Conservation (phyloP, 345 rosid species). For the Carallia pectinifolia region DNA sequence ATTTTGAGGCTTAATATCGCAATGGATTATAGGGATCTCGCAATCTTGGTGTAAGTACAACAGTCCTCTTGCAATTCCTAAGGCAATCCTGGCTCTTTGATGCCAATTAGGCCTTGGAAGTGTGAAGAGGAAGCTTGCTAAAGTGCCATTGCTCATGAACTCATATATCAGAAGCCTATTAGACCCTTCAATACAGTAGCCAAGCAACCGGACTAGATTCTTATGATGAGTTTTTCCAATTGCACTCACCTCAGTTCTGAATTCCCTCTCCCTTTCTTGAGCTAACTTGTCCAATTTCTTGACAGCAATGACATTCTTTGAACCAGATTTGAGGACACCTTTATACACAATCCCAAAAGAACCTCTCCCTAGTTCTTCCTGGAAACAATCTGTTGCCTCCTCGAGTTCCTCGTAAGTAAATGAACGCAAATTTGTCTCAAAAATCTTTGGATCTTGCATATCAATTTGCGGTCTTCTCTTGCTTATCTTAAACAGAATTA, state of each 20-base stretch:
- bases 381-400: conserved; percentile 28
- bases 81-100: conserved; percentile 9
- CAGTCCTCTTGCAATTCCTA: conserved; percentile 17
- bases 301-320: conserved; percentile 19
- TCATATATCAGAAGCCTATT: conserved; percentile 10
- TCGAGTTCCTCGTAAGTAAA: conserved; percentile 22
- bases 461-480: conserved; percentile 1
- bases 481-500: not conserved
- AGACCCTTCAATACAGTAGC: conserved; percentile 18
- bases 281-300: conserved; percentile 28
- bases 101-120: conserved; percentile 7
- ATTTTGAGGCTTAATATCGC: conserved; percentile 26
- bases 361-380: conserved; percentile 36
- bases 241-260: conserved; percentile 29
- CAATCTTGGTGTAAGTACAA: conserved; percentile 19
- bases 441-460: not conserved
- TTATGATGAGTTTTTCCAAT: conserved; percentile 23
- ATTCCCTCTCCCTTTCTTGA: conserved; percentile 25
- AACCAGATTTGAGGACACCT: conserved; percentile 19
- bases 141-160: conserved; percentile 14
- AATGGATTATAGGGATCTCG: conserved; percentile 18
- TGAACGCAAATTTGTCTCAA: conserved; percentile 16
- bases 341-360: conserved; percentile 35
- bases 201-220: conserved; percentile 21
- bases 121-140: conserved; percentile 4